Conservation (phyloP, 2,329 filamentous ascomycete genomes). For the Triangularia verruculosa region DNA sequence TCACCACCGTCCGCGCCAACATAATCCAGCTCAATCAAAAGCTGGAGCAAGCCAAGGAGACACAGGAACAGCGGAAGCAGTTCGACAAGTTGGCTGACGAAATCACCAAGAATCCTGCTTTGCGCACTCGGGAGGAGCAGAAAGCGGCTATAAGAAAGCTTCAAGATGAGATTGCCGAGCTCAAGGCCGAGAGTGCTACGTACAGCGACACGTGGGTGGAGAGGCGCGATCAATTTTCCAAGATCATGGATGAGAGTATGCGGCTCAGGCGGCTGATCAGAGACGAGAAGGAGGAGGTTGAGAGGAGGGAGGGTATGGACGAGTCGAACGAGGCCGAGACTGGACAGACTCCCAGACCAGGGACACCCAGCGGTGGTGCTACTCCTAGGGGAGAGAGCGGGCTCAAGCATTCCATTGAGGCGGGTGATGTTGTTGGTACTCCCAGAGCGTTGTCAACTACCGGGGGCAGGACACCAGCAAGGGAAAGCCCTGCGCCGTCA, state of each 20-base stretch:
- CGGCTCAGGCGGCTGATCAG: slow-evolving; percentile 79
- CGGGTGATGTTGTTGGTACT: slow-evolving; percentile 27
- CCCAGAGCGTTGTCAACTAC: slow-evolving; percentile 28
- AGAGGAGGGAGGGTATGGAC: slow-evolving; percentile 78
- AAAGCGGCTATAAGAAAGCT: slow-evolving; percentile 73
- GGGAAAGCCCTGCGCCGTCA: slow-evolving; percentile 33
- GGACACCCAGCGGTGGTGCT: slow-evolving; percentile 49
- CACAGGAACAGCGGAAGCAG: slow-evolving; percentile 72
- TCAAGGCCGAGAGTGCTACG: slow-evolving; percentile 78
- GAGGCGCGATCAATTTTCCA: slow-evolving; percentile 79
- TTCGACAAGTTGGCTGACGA: slow-evolving; percentile 87
- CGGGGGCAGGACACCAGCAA: slow-evolving; percentile 31
- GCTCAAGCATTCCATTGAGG: slow-evolving; percentile 25
- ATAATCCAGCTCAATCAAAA: slow-evolving; percentile 70
- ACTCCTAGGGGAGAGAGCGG: slow-evolving; percentile 49
- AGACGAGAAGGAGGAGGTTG: slow-evolving; percentile 93
- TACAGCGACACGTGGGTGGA: slow-evolving; percentile 84
- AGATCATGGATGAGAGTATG: slow-evolving; percentile 89
- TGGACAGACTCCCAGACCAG: slow-evolving; percentile 50
- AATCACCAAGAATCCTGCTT: slow-evolving; percentile 75
- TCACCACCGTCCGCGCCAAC: slow-evolving; percentile 71
- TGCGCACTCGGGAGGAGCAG: slow-evolving; percentile 84
- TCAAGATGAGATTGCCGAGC: slow-evolving; percentile 80
- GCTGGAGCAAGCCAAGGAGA: slow-evolving; percentile 72
- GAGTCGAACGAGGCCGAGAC: slow-evolving; percentile 46